phyloP scores from a whole-genome alignment of 2,329 filamentous ascomycete genomes.

The Arachnopeziza araneosa region DNA sequence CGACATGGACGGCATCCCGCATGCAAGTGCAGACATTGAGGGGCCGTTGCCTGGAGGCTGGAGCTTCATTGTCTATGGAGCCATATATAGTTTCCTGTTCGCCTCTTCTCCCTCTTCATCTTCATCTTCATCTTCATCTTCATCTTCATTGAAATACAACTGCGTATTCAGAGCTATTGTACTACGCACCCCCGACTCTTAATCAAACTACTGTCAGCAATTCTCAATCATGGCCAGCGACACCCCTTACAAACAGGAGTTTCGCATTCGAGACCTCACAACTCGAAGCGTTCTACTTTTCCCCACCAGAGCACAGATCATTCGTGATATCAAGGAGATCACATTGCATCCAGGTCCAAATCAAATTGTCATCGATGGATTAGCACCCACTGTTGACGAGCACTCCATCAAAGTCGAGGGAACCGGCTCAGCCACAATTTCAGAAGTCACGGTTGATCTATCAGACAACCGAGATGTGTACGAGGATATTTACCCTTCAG shows the following conservation, averaged over 20 bases:
- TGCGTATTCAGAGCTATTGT: too few relatives aligned
- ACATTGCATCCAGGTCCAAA: constrained; percentile 48
- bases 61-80: not conserved
- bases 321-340: constrained; percentile 53
- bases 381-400: constrained; percentile 48
- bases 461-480: constrained; percentile 45
- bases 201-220: too few relatives aligned
- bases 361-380: constrained; percentile 49
- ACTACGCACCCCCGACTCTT: too few relatives aligned
- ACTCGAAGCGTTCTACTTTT: constrained; percentile 61
- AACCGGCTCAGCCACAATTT: constrained; percentile 51
- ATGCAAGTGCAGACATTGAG: not conserved
- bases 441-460: constrained; percentile 56
- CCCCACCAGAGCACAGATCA: constrained; percentile 53
- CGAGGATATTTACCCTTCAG: constrained; percentile 32
- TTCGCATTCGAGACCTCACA: constrained; percentile 49
- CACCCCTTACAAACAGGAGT: constrained; percentile 38
- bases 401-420: constrained; percentile 56
- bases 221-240: constrained; percentile 15
- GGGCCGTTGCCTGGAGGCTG: not conserved
- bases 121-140: not conserved
- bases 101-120: not conserved
- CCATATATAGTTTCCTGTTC: not conserved
- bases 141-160: not conserved
- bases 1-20: not conserved